Percentiles rank a stretch among this genome's conserved stretches.
These are phyloP conservation scores for Letharia columbiana DNA, from an alignment of 495 filamentous ascomycete genomes.

Conservation along the genomic window DNA sequence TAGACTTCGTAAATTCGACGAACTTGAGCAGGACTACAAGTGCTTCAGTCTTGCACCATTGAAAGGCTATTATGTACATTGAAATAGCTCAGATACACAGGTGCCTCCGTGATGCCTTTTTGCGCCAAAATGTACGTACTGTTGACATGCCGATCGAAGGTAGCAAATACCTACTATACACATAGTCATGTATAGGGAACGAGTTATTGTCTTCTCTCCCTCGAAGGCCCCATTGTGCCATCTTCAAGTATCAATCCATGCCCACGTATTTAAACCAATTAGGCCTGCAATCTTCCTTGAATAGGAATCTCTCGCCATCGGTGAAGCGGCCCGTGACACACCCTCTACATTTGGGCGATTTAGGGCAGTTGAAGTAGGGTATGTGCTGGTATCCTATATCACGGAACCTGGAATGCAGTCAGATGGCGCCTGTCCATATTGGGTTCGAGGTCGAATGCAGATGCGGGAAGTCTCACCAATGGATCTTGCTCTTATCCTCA, in stretches of 20 bases:
- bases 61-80: neutral
- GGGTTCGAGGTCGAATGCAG: neutral
- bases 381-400: constrained; percentile 99
- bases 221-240: neutral
- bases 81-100: neutral
- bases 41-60: neutral
- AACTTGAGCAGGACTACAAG: neutral
- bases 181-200: neutral
- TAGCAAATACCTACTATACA: neutral
- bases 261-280: constrained; percentile 95
- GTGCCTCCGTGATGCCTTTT: neutral
- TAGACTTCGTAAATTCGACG: neutral
- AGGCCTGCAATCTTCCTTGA: constrained; percentile 89
- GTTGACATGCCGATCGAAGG: neutral
- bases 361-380: constrained; percentile 97
- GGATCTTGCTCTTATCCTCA: constrained; percentile 80
- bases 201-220: neutral
- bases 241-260: constrained; percentile 46
- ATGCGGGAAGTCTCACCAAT: constrained; percentile 61
- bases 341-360: constrained; percentile 86
- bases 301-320: constrained; percentile 73
- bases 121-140: neutral
- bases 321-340: constrained; percentile 80
- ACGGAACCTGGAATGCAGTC: constrained; percentile 64
- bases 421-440: neutral